These are phyloP conservation scores for Arthrobotrys sphaeroides DNA, from an alignment of 2,329 filamentous ascomycete genomes.

Conservation along the genomic window DNA sequence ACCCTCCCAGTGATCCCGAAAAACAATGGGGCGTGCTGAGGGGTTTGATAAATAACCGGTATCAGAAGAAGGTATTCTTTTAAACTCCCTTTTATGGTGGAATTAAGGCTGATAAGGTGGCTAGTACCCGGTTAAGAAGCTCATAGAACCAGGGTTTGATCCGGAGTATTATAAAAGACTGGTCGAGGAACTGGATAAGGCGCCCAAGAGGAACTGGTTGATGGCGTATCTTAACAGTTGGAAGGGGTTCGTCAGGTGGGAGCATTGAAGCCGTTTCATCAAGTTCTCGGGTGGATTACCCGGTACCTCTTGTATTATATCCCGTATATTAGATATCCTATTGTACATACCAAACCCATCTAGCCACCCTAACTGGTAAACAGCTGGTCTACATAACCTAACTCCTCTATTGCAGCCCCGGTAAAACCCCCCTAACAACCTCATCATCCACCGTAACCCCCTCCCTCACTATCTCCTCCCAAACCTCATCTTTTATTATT, in stretches of 20 bases:
- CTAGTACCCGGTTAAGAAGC: conserved; percentile 64
- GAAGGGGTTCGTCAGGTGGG: conserved; percentile 68
- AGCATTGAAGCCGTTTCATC: conserved; percentile 24
- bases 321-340: neutral
- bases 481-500: conserved; percentile 71
- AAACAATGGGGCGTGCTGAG: conserved; percentile 70
- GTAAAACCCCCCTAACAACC: neutral
- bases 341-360: no score
- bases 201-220: conserved; percentile 68
- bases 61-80: conserved; percentile 66
- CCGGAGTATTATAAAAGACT: conserved; percentile 72
- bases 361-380: no score
- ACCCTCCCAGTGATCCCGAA: conserved; percentile 61
- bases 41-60: conserved; percentile 70
- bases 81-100: neutral
- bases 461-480: conserved; percentile 62
- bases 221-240: conserved; percentile 67
- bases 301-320: neutral
- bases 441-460: neutral
- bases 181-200: conserved; percentile 71
- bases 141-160: conserved; percentile 70
- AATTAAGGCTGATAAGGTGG: conserved; percentile 54
- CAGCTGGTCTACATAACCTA: no score
- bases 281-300: no score
- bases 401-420: neutral